Percentiles rank a stretch among this genome's conserved stretches.
Evolutionary conservation across 2,329 filamentous ascomycete genomes (phyloP).

Genomic region (Bipolaris victoriae): DNA sequence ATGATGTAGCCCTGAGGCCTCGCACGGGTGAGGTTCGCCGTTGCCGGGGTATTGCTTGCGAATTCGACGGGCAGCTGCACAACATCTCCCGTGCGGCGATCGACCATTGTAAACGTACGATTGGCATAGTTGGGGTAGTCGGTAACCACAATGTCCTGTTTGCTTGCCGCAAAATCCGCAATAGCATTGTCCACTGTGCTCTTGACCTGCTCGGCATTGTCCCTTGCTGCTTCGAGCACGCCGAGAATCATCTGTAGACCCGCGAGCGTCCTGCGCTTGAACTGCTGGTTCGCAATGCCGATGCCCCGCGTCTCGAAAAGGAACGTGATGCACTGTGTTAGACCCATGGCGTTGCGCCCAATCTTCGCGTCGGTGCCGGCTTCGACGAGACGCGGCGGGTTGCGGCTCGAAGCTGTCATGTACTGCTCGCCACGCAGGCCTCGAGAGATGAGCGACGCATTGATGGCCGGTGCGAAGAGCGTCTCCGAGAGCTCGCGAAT

Average conservation of each 20-base stretch:
- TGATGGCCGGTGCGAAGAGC: constrained; percentile 44
- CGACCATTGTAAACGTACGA: constrained; percentile 45
- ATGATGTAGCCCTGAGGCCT: constrained; percentile 47
- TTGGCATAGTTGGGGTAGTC: constrained; percentile 36
- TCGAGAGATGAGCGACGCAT: constrained; percentile 31
- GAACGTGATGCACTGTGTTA: constrained; percentile 45
- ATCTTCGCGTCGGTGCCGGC: constrained; percentile 48
- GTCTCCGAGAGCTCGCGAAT: constrained; percentile 46
- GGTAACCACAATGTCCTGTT: constrained; percentile 41
- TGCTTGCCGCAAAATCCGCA: constrained; percentile 30
- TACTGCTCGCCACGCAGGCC: constrained; percentile 46
- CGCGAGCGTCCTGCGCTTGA: constrained; percentile 41
- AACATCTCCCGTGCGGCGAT: constrained; percentile 38
- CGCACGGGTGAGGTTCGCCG: constrained; percentile 43
- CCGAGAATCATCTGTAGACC: constrained; percentile 44
- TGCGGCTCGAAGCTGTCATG: constrained; percentile 36
- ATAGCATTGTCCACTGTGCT: constrained; percentile 39
- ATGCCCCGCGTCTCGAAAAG: constrained; percentile 48
- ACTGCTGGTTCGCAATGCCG: constrained; percentile 44
- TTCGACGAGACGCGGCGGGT: constrained; percentile 36
- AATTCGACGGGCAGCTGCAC: constrained; percentile 46
- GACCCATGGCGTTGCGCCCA: constrained; percentile 47
- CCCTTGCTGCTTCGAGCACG: constrained; percentile 43
- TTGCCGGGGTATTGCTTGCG: constrained; percentile 43
- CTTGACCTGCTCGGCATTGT: constrained; percentile 35